Base-by-base conservation (phyloP, 225 moss, liverwort and hornwort species). In the Physcomitrium patens region DNA sequence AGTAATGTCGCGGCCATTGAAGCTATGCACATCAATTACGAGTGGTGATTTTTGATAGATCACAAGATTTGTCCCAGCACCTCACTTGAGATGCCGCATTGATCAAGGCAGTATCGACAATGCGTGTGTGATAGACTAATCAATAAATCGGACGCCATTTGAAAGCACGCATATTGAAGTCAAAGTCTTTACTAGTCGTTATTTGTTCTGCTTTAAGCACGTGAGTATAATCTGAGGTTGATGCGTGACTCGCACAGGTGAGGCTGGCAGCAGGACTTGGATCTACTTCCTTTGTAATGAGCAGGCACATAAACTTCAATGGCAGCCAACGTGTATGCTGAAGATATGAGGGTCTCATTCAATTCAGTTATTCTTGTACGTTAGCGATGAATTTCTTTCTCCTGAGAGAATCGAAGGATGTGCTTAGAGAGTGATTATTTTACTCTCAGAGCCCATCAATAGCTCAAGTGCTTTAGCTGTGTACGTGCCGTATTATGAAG, bases 41-140 rank as follows among this genome's bases (percentile, higher is more conserved):
- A 73, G 20, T 50, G 72, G 31, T 37, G 31, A 4, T 37, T 37
- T 37, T 42, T 77, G 24, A 55, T 10, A 41, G 55, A 46, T 65
- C 68, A 72, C 50, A 55, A 63, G 63, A 57, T 44, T 51, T 19
- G 23, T 51, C 27, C 42, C 3, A 57, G 3, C 0, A 47, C 47
- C 24, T 50, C 41, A 3, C 42, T 17, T 2, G 13, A 31, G 63
- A 69, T 63, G 55, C 74, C 26, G 48, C 55, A 52, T 64, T 78
- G 54, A 70, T 70, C 53, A 5, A 10, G 26, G 62, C 54, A 28
- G 48, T 62, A 71, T 75, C 50, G 67, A 73, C 44, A 57, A 43
- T 22, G 56, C 44, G 77, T 49, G 73, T 26, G 66, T 37, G 31
- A 37, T 37, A 0, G 31, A 37, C 31, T 37, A 37, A 71, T 55